Evolutionary conservation across 1,284 basidiomycete species (phyloP), one percentile per base, ranked within the genome.

Genomic region (Boletellus deceptivus): DNA sequence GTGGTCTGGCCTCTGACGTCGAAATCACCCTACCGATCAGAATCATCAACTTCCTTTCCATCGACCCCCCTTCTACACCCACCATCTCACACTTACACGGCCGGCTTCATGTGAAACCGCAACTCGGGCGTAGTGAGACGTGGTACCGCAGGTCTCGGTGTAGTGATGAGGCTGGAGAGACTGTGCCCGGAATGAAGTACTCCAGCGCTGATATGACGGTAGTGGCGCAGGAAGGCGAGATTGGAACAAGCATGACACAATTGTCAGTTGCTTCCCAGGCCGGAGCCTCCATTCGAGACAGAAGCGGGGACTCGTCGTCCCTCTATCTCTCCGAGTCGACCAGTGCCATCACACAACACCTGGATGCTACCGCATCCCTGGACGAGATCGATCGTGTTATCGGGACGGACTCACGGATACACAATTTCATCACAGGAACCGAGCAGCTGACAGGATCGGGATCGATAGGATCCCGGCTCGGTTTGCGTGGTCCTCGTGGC

Each of bases 31-130:
- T 93, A 11, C 91, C 91, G 0, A 71, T 93, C 53, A 74, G 78
- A 11, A 81, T 93, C 62, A 75, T 92, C 70, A 90, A 86, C 65
- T 88, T 90, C 67, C 70, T 91, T 18, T 93, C 91, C 16, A 71
- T 93, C 53, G 90, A 93, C 63, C 88, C 89, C 25, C 84, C 85
- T 16, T 82, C 85, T 20, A 72, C 67, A 34, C 62, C 60, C 9
- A 58, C 69, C 10, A 55, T 70, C 22, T 55, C 65, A 48, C 63
- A 66, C 4, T 33, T 59, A 36, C 53, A 59, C 7, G 55, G 44
- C 11, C 52, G 53, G 17, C 59, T 54, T 14, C 55, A 55, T 9
- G 59, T 51, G 36, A 55, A 58, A 45, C 58, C 60, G 1, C 62
- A 59, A 29, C 46, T 60, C 9, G 59, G 47, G 40, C 53, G 52